phyloP scores from a whole-genome alignment of 305 asterid species.

The Petunia hybrid region DNA sequence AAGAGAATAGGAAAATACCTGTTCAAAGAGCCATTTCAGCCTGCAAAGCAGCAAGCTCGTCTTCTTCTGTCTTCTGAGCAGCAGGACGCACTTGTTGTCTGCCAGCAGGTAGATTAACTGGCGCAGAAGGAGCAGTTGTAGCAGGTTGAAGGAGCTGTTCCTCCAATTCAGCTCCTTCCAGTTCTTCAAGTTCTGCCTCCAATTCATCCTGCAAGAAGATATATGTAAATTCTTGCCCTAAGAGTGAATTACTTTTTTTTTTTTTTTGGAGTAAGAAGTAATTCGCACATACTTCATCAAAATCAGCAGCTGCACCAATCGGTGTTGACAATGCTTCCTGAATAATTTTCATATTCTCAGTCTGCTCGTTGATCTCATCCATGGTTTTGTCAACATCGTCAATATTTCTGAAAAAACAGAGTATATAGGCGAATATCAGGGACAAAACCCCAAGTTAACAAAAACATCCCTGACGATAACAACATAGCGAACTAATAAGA shows the following conservation, averaged over 20 bases:
- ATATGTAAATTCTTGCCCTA: slow-evolving; percentile 21
- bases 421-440: slow-evolving; percentile 26
- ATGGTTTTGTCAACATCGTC: slow-evolving; percentile 87
- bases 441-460: neutral
- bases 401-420: slow-evolving; percentile 58
- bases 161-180: slow-evolving; percentile 83
- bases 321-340: slow-evolving; percentile 82
- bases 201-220: slow-evolving; percentile 66
- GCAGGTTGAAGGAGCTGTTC: slow-evolving; percentile 81
- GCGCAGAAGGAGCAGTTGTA: slow-evolving; percentile 67
- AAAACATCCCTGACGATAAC: neutral
- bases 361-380: slow-evolving; percentile 88
- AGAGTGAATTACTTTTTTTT: slow-evolving; percentile 11
- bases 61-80: slow-evolving; percentile 65
- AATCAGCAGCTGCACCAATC: slow-evolving; percentile 77
- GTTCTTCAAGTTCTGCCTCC: slow-evolving; percentile 87
- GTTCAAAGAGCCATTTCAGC: slow-evolving; percentile 83
- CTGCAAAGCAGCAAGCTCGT: slow-evolving; percentile 80
- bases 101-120: slow-evolving; percentile 60
- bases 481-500: neutral
- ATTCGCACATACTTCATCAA: slow-evolving; percentile 58
- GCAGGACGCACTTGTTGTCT: slow-evolving; percentile 55
- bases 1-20: slow-evolving; percentile 45
- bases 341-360: slow-evolving; percentile 79
- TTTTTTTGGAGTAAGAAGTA: neutral